These are phyloP conservation scores for Jatropha curcas DNA, from an alignment of 345 rosid species.

Conservation along the genomic window DNA sequence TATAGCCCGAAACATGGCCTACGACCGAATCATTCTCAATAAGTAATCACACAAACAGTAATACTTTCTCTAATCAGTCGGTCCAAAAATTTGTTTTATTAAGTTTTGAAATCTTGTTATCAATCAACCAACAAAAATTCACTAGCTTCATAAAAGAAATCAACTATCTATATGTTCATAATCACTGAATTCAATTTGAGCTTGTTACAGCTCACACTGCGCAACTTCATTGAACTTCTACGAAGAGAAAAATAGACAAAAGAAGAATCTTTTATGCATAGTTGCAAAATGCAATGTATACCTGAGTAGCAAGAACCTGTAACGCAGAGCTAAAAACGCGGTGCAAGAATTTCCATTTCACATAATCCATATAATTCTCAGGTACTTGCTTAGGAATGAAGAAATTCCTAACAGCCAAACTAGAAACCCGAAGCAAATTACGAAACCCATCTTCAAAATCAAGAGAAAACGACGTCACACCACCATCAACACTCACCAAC, in stretches of 20 bases:
- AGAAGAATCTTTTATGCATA: neutral
- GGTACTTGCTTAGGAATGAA: conserved; percentile 76
- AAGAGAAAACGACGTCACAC: conserved; percentile 32
- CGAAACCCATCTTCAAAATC: conserved; percentile 42
- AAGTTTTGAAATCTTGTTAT: neutral
- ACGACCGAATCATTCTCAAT: conserved; percentile 10
- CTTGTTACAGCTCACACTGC: neutral
- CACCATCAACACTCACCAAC: conserved; percentile 46
- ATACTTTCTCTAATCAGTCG: neutral
- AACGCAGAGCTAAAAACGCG: conserved; percentile 88
- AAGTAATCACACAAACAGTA: neutral
- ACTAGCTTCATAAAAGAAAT: neutral
- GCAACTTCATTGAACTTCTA: neutral
- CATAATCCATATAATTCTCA: conserved; percentile 60
- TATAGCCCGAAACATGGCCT: conserved; percentile 92
- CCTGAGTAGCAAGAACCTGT: conserved; percentile 98
- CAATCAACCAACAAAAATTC: neutral
- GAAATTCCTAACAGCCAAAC: conserved; percentile 54
- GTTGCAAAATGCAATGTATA: no score
- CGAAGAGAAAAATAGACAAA: neutral
- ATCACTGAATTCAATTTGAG: neutral
- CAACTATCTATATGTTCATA: neutral
- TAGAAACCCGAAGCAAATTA: conserved; percentile 37
- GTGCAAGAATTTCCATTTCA: conserved; percentile 90
- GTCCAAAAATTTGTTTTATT: neutral